phyloP scores from a whole-genome alignment of 2,329 filamentous ascomycete genomes.

The Phoma herbarum region DNA sequence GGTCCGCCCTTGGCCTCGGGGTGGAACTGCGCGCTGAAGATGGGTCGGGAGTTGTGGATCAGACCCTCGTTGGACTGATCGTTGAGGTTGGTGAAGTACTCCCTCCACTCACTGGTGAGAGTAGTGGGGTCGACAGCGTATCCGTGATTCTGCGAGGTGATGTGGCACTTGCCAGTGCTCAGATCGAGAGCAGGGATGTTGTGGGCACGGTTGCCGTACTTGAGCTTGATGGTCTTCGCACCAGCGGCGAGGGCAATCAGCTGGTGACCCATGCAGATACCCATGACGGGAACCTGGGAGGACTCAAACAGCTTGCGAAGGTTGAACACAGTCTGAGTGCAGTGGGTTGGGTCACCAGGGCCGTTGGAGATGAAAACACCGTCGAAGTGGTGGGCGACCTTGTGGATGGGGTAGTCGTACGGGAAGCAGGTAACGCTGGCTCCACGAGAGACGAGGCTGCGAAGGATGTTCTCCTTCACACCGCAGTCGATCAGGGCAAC shows the following conservation, averaged over 20 bases:
- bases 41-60: constrained; percentile 94
- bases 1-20: constrained; percentile 97
- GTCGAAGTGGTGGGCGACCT: constrained; percentile 96
- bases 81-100: constrained; percentile 98
- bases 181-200: constrained; percentile 97
- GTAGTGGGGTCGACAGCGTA: constrained; percentile 91
- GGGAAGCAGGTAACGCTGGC: constrained; percentile 94
- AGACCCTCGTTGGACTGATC: constrained; percentile 97
- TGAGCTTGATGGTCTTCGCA: constrained; percentile 93
- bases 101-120: constrained; percentile 87
- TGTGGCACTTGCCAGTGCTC: constrained; percentile 96
- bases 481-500: constrained; percentile 96
- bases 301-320: constrained; percentile 89
- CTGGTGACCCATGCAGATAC: constrained; percentile 97
- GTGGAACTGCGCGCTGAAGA: constrained; percentile 99
- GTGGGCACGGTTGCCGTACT: constrained; percentile 98
- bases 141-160: constrained; percentile 97
- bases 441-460: constrained; percentile 89
- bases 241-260: constrained; percentile 89
- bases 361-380: constrained; percentile 99
- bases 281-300: constrained; percentile 92
- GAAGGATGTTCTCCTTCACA: constrained; percentile 99
- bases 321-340: constrained; percentile 92
- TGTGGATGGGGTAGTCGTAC: constrained; percentile 97
- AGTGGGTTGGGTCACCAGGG: constrained; percentile 96